phyloP scores from a whole-genome alignment of 768 basidiomycete species.

The Suillus paluster region DNA sequence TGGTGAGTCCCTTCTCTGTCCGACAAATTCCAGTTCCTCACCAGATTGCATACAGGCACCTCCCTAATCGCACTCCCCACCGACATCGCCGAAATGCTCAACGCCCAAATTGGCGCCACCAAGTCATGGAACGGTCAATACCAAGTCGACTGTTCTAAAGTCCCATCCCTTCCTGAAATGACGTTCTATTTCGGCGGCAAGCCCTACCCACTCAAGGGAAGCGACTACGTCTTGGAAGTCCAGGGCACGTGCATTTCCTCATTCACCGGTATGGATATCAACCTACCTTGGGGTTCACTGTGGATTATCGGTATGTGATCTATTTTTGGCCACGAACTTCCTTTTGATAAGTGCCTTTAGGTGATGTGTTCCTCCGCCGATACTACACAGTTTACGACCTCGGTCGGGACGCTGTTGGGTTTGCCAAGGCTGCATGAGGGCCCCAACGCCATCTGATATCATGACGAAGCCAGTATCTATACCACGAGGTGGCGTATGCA shows the following conservation, averaged over 20 bases:
- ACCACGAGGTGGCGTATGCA: not conserved
- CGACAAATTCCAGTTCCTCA: constrained; percentile 4
- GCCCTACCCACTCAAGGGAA: constrained; percentile 76
- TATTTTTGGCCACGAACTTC: constrained; percentile 3
- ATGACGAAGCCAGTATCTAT: not conserved
- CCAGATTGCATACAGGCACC: constrained; percentile 58
- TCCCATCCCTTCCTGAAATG: constrained; percentile 83
- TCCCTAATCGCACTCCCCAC: constrained; percentile 92
- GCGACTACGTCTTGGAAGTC: constrained; percentile 89
- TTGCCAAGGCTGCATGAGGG: constrained; percentile 55
- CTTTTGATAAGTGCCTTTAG: constrained; percentile 36
- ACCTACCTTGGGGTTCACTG: constrained; percentile 74
- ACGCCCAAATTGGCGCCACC: constrained; percentile 91
- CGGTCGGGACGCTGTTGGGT: constrained; percentile 79
- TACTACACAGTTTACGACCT: constrained; percentile 93
- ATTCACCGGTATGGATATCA: constrained; percentile 92
- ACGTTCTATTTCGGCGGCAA: constrained; percentile 84
- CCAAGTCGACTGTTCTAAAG: constrained; percentile 83
- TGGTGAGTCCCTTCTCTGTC: constrained; percentile 46
- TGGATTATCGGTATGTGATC: constrained; percentile 82
- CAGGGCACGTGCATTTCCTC: constrained; percentile 93
- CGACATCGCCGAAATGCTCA: constrained; percentile 97
- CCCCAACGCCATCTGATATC: not conserved
- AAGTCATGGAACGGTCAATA: constrained; percentile 98
- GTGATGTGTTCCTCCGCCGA: constrained; percentile 91